A percentile compares a stretch with the other conserved stretches of the same genome.
Evolutionary conservation across 2,329 filamentous ascomycete species (phyloP).

Genomic region (Ceratocystis eucalypticola): DNA sequence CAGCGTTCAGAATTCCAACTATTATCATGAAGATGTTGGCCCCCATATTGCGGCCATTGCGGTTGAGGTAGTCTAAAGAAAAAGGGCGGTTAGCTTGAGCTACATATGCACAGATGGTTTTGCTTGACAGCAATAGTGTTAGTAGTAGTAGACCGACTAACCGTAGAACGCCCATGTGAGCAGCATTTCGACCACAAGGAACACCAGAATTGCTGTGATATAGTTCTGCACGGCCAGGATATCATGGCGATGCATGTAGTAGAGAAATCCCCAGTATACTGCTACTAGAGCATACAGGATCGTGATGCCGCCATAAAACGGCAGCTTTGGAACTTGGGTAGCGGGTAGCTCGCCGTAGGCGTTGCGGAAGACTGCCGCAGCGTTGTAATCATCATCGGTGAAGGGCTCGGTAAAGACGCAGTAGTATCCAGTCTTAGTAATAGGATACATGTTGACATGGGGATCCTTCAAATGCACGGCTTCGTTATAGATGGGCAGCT

Average conservation of each 20-base stretch:
- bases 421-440: slow-evolving; percentile 90
- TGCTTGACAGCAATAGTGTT: slow-evolving; percentile 18
- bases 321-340: slow-evolving; percentile 89
- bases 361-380: slow-evolving; percentile 83
- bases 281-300: slow-evolving; percentile 84
- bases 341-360: slow-evolving; percentile 91
- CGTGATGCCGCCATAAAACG: slow-evolving; percentile 89
- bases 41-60: slow-evolving; percentile 68
- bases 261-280: slow-evolving; percentile 84
- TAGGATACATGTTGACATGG: slow-evolving; percentile 61
- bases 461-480: slow-evolving; percentile 71
- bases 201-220: slow-evolving; percentile 90
- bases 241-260: slow-evolving; percentile 85
- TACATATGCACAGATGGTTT: too few relatives aligned
- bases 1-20: slow-evolving; percentile 86
- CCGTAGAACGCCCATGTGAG: slow-evolving; percentile 98
- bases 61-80: slow-evolving; percentile 72
- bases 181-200: slow-evolving; percentile 88
- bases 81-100: background rate
- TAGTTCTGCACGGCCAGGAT: slow-evolving; percentile 98
- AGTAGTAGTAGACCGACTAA: slow-evolving; percentile 28
- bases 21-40: slow-evolving; percentile 79
- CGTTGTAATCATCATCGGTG: slow-evolving; percentile 55
- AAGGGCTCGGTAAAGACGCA: slow-evolving; percentile 72
- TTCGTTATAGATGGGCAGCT: slow-evolving; percentile 60